phyloP scores from a whole-genome alignment of 1,284 basidiomycete species.

The Papiliotrema laurentii region DNA sequence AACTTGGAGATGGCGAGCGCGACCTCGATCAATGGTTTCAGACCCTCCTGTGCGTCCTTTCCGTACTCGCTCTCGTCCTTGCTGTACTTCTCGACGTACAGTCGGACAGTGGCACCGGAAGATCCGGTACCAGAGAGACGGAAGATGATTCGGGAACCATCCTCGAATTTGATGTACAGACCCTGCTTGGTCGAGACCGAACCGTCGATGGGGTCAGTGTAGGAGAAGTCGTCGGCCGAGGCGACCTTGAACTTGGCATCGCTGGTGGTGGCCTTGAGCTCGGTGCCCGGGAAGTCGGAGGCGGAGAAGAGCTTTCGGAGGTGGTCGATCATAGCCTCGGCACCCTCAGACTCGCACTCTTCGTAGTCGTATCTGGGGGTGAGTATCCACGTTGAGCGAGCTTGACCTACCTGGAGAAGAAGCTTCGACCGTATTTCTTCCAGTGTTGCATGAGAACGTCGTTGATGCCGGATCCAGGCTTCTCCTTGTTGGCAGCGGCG shows the following conservation, averaged over 20 bases:
- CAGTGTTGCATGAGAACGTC: conserved; percentile 85
- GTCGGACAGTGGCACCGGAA: conserved; percentile 86
- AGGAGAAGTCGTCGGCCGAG: conserved; percentile 81
- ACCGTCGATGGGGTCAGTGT: conserved; percentile 95
- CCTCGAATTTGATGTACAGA: conserved; percentile 82
- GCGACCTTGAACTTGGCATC: conserved; percentile 72
- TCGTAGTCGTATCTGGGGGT: conserved; percentile 82
- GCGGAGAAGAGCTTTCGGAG: conserved; percentile 68
- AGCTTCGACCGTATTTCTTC: conserved; percentile 87
- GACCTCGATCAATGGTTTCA: conserved; percentile 93
- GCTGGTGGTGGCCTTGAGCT: conserved; percentile 63
- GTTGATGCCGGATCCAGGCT: conserved; percentile 75
- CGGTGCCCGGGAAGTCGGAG: conserved; percentile 62
- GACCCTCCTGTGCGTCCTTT: conserved; percentile 75
- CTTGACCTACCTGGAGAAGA: conserved; percentile 71
- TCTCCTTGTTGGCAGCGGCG: conserved; percentile 83
- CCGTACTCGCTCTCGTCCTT: conserved; percentile 70
- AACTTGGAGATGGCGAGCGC: conserved; percentile 79
- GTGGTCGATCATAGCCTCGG: conserved; percentile 75
- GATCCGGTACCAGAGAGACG: conserved; percentile 92
- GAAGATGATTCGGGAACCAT: conserved; percentile 93
- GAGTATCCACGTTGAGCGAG: conserved; percentile 1
- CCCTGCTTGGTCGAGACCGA: conserved; percentile 94
- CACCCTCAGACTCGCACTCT: conserved; percentile 87
- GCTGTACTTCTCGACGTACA: conserved; percentile 92